Evolutionary conservation across 2,329 filamentous ascomycete species (phyloP).

Genomic region (Arthrobotrys sinensis): DNA sequence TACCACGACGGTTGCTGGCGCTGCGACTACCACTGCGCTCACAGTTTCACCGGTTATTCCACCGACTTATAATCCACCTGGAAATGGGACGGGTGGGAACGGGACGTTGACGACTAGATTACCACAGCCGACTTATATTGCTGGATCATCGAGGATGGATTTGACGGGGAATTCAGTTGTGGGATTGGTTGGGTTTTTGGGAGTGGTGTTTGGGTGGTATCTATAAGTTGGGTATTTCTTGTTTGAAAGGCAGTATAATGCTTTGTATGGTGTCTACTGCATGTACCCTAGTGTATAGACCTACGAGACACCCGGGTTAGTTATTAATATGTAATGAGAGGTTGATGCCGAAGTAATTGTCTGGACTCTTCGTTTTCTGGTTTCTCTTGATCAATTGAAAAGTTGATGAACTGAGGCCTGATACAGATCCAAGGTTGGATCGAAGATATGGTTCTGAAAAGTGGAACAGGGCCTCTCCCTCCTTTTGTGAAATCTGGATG

Average conservation of each 20-base stretch:
- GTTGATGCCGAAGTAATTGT: not conserved
- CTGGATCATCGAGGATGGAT: not conserved
- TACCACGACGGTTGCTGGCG: not conserved
- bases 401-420: too few relatives aligned
- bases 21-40: not conserved
- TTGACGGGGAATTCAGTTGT: not conserved
- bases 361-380: too few relatives aligned
- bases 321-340: constrained; percentile 16
- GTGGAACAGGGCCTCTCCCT: too few relatives aligned
- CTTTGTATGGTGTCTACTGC: not conserved
- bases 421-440: too few relatives aligned
- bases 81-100: constrained; percentile 14
- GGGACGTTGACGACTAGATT: not conserved
- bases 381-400: too few relatives aligned
- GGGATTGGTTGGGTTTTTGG: not conserved
- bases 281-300: constrained; percentile 2
- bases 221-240: not conserved
- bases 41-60: not conserved
- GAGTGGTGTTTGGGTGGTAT: constrained; percentile 1
- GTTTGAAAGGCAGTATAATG: not conserved
- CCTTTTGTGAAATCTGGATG: too few relatives aligned
- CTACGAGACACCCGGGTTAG: constrained; percentile 1
- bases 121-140: not conserved
- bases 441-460: too few relatives aligned
- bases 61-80: not conserved